These are phyloP conservation scores for Brettanomyces sp. DNA, from an alignment of 805 yeast genomes.

Conservation along the genomic window DNA sequence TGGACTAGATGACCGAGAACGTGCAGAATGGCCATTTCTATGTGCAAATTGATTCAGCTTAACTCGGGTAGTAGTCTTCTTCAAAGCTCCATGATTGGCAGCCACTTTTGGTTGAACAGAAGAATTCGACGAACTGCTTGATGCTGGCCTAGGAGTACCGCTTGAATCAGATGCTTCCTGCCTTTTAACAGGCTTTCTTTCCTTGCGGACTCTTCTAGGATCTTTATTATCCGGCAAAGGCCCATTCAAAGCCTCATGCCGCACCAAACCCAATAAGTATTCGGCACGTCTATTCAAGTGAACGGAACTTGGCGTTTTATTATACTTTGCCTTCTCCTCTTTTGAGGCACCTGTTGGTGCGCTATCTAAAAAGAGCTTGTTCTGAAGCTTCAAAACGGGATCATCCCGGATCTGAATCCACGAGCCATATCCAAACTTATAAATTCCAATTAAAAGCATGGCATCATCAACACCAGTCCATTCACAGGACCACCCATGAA, in stretches of 20 bases:
- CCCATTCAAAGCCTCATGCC: constrained; percentile 29
- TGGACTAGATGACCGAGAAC: constrained; percentile 5
- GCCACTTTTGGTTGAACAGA: background rate
- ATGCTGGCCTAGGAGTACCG: constrained; percentile 10
- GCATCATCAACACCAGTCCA: constrained; percentile 85
- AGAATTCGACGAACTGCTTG: background rate
- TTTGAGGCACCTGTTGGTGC: constrained; percentile 26
- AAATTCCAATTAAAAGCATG: constrained; percentile 76
- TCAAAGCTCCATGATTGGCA: background rate
- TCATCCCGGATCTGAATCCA: constrained; percentile 95
- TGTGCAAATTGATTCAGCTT: background rate
- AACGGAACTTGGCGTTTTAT: constrained; percentile 80
- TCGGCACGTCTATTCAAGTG: constrained; percentile 90
- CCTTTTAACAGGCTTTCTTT: constrained; percentile 5
- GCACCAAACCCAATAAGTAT: constrained; percentile 63
- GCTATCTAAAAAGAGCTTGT: constrained; percentile 64
- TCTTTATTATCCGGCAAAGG: background rate
- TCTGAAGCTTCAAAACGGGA: constrained; percentile 78
- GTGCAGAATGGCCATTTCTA: background rate
- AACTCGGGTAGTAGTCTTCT: background rate
- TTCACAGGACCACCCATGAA: constrained; percentile 81
- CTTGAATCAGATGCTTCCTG: constrained; percentile 13
- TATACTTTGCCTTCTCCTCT: constrained; percentile 27
- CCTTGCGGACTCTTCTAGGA: background rate
- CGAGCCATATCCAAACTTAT: constrained; percentile 91